phyloP scores from a whole-genome alignment of 495 filamentous ascomycete species.

The Pseudotulostoma volvatum region DNA sequence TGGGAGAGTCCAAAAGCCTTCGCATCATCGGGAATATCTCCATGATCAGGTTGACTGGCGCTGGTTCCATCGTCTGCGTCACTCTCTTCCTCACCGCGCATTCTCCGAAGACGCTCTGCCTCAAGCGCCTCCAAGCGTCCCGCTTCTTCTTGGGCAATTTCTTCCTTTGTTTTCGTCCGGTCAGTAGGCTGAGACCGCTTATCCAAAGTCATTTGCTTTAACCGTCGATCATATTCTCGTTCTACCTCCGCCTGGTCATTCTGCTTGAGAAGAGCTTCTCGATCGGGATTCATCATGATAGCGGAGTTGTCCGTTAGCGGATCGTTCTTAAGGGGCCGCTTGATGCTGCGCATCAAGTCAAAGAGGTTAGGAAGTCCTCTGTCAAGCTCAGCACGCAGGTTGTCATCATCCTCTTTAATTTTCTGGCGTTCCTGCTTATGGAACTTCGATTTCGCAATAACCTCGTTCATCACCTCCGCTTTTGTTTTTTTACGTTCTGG shows the following conservation, averaged over 20 bases:
- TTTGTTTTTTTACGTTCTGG: conserved; percentile 80
- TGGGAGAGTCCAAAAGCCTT: conserved; percentile 38
- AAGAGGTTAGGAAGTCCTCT: conserved; percentile 69
- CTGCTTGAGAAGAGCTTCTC: conserved; percentile 40
- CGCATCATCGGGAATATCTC: conserved; percentile 33
- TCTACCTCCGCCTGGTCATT: conserved; percentile 48
- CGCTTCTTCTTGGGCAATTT: conserved; percentile 60
- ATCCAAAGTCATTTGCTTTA: conserved; percentile 69
- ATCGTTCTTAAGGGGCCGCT: conserved; percentile 26
- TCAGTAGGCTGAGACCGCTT: conserved; percentile 69
- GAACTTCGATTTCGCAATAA: conserved; percentile 92
- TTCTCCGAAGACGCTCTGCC: conserved; percentile 43
- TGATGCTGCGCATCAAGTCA: conserved; percentile 42
- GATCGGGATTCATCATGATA: conserved; percentile 41
- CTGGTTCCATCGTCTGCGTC: conserved; percentile 34
- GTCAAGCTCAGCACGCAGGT: conserved; percentile 64
- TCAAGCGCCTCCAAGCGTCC: conserved; percentile 62
- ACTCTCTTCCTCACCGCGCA: conserved; percentile 26
- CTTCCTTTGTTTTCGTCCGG: conserved; percentile 80
- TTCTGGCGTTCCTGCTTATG: conserved; percentile 88
- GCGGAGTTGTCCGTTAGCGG: conserved; percentile 22
- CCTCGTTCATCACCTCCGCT: conserved; percentile 89
- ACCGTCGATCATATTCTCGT: conserved; percentile 67
- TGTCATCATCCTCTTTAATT: conserved; percentile 85
- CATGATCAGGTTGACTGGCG: conserved; percentile 25